Evolutionary conservation across 1,284 basidiomycete species (phyloP).

Genomic region (Phlebopus sp.): DNA sequence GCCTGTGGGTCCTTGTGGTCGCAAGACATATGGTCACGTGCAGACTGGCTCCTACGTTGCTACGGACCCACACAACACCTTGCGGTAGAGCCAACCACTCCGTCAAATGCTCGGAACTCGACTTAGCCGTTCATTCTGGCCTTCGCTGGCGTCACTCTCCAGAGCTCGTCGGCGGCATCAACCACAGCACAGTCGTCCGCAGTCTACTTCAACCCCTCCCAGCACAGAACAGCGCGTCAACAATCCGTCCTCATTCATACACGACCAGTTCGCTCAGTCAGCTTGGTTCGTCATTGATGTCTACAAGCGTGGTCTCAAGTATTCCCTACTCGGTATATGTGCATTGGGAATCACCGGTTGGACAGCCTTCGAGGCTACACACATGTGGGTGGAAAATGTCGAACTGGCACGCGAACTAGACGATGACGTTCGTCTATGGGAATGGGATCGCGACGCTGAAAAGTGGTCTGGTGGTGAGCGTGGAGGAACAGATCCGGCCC

Average conservation of each 20-base stretch:
- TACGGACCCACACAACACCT: background rate
- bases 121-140: conserved; percentile 3
- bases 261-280: conserved; percentile 37
- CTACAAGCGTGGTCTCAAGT: conserved; percentile 41
- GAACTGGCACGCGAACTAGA: conserved; percentile 54
- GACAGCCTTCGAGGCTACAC: conserved; percentile 55
- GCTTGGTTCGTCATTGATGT: conserved; percentile 36
- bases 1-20: too few species aligned
- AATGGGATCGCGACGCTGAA: conserved; percentile 72
- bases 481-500: conserved; percentile 72
- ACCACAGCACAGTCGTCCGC: conserved; percentile 15
- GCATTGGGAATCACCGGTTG: conserved; percentile 40
- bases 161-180: conserved; percentile 7
- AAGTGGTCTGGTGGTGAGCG: conserved; percentile 68
- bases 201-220: conserved; percentile 1
- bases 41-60: background rate
- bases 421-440: conserved; percentile 56
- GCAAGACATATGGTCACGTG: too few species aligned
- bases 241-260: conserved; percentile 18
- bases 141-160: background rate
- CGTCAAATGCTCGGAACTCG: conserved; percentile 14
- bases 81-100: background rate
- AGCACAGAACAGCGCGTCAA: background rate
- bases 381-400: conserved; percentile 69
- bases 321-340: conserved; percentile 37